A percentile compares a stretch with the other conserved stretches of the same genome.
These are phyloP conservation scores for Phyllosticta citrichinensis DNA, from an alignment of 2,329 filamentous ascomycete genomes.

Conservation along the genomic window DNA sequence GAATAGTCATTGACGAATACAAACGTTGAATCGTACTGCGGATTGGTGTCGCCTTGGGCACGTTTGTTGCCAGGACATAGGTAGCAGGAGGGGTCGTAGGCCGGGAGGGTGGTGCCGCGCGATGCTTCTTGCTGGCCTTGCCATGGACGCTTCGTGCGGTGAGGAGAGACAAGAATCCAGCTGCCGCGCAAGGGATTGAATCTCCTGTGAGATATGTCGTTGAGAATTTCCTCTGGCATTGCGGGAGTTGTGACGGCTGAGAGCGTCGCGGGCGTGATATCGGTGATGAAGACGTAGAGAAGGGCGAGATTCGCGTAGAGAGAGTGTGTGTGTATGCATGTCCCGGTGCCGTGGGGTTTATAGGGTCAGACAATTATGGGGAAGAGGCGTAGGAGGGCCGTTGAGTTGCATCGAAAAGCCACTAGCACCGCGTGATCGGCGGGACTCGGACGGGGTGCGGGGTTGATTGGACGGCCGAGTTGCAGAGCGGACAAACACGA, in stretches of 20 bases:
- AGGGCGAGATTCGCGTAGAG: neutral
- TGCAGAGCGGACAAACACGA: neutral
- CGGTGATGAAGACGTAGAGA: neutral
- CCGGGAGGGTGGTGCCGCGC: constrained; percentile 46
- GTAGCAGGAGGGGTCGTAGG: constrained; percentile 83
- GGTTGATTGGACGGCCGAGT: neutral
- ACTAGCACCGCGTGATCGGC: constrained; percentile 9
- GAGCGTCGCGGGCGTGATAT: too few relatives aligned
- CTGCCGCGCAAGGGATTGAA: constrained; percentile 86
- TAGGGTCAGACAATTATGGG: constrained; percentile 3
- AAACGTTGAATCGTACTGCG: constrained; percentile 76
- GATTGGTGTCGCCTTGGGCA: constrained; percentile 78
- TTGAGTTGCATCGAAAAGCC: constrained; percentile 7
- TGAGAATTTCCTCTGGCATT: constrained; percentile 49
- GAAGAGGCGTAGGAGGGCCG: neutral
- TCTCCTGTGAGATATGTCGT: constrained; percentile 93
- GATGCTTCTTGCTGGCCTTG: constrained; percentile 52
- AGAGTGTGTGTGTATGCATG: too few relatives aligned
- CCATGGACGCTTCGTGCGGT: constrained; percentile 95
- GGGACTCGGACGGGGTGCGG: constrained; percentile 1
- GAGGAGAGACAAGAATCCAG: constrained; percentile 90
- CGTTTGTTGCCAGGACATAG: constrained; percentile 86
- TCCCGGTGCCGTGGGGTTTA: neutral
- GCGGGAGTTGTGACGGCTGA: neutral
- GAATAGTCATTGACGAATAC: constrained; percentile 97